These are phyloP conservation scores for Chloris gayana DNA, from an alignment of 176 grass and related monocot species.

Conservation along the genomic window DNA sequence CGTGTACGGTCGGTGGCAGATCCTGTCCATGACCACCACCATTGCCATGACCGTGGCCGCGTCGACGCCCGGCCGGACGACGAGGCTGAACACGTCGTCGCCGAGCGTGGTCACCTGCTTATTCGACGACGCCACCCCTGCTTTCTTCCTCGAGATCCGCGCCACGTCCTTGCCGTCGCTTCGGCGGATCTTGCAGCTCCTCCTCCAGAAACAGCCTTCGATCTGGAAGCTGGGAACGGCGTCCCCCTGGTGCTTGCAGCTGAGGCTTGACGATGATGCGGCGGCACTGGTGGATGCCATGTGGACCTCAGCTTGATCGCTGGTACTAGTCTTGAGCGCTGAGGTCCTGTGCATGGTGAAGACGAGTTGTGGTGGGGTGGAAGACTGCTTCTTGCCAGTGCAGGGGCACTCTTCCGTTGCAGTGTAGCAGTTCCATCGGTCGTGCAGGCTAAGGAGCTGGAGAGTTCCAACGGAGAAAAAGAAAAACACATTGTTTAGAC, in stretches of 20 bases:
- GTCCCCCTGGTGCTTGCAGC: constrained; percentile 2
- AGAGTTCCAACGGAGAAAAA: neutral
- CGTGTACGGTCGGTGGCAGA: constrained; percentile 49
- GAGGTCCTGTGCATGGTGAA: constrained; percentile 71
- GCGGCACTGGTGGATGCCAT: constrained; percentile 1
- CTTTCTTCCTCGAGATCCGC: constrained; percentile 50
- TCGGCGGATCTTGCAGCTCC: constrained; percentile 62
- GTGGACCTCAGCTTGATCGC: constrained; percentile 65
- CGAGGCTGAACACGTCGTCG: constrained; percentile 89
- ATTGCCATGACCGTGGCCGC: constrained; percentile 71
- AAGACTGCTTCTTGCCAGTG: neutral
- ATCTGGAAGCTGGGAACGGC: constrained; percentile 38
- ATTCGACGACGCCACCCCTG: constrained; percentile 9
- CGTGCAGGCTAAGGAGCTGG: constrained; percentile 88
- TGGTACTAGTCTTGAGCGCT: constrained; percentile 53
- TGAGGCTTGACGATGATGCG: neutral
- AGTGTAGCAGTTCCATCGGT: constrained; percentile 78
- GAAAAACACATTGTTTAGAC: neutral
- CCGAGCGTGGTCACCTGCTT: constrained; percentile 52
- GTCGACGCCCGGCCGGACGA: constrained; percentile 60
- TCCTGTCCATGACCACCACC: constrained; percentile 85
- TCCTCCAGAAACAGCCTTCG: constrained; percentile 65
- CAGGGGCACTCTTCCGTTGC: constrained; percentile 20
- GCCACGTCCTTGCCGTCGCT: constrained; percentile 64
- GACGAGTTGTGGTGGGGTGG: constrained; percentile 9